These are phyloP conservation scores for Endocladia muricata DNA, from an alignment of 31 red algal species.

Conservation along the genomic window DNA sequence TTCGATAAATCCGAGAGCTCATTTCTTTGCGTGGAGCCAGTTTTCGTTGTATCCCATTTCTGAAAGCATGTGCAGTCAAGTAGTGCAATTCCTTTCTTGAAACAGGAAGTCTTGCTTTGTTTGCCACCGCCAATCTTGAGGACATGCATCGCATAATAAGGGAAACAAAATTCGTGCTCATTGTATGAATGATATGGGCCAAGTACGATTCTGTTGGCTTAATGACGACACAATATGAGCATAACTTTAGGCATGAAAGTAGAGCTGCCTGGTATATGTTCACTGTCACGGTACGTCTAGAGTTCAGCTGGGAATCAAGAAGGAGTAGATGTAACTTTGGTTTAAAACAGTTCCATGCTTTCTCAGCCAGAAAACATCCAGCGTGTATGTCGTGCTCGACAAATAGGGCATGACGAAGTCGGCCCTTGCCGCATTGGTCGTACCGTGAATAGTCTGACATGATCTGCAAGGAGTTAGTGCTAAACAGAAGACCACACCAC, in stretches of 20 bases:
- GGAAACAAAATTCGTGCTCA: slow-evolving; percentile 8
- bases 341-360: slow-evolving; percentile 51
- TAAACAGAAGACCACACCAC: slow-evolving; percentile 72
- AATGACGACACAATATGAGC: slow-evolving; percentile 28
- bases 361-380: slow-evolving; percentile 20
- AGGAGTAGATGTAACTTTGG: slow-evolving; percentile 69
- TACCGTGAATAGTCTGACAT: slow-evolving; percentile 60
- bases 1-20: neutral
- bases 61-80: slow-evolving; percentile 21
- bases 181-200: slow-evolving; percentile 6
- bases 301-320: slow-evolving; percentile 66
- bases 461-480: slow-evolving; percentile 48
- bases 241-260: slow-evolving; percentile 49
- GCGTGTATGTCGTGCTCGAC: slow-evolving; percentile 45
- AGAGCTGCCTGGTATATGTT: slow-evolving; percentile 75
- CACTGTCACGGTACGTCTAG: slow-evolving; percentile 32
- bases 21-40: slow-evolving; percentile 9
- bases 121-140: slow-evolving; percentile 1
- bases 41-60: slow-evolving; percentile 7
- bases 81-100: slow-evolving; percentile 21
- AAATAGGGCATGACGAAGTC: slow-evolving; percentile 45
- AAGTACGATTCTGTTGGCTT: slow-evolving; percentile 9
- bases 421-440: neutral
- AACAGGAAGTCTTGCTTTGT: slow-evolving; percentile 10
- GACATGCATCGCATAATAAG: slow-evolving; percentile 17